Percentiles rank a stretch among this genome's conserved stretches.
Evolutionary conservation across 768 basidiomycete genomes (phyloP).

Genomic region (Cystoderma amianthinum): DNA sequence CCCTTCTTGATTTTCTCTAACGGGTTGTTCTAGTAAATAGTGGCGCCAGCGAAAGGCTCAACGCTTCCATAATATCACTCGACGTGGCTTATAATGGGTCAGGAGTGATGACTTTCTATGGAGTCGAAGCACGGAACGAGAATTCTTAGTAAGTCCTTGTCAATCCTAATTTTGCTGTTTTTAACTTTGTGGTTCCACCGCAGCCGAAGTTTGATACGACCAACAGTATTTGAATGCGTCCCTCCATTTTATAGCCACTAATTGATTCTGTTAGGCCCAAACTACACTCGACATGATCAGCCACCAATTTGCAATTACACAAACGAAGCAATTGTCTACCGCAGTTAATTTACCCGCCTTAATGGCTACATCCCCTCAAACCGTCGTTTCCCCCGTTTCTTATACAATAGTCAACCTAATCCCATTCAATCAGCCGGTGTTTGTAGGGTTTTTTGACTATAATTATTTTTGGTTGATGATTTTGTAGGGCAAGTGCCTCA

Average conservation of each 20-base stretch:
- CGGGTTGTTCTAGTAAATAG: slow-evolving; percentile 27
- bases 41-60: slow-evolving; percentile 28
- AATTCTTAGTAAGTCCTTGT: slow-evolving; percentile 43
- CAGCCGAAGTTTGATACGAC: slow-evolving; percentile 26
- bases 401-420: slow-evolving; percentile 42
- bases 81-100: slow-evolving; percentile 42
- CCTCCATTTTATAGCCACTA: neutral
- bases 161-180: neutral
- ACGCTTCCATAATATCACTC: slow-evolving; percentile 25
- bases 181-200: neutral
- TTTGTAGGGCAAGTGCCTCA: slow-evolving; percentile 39
- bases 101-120: slow-evolving; percentile 40
- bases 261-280: slow-evolving; percentile 17
- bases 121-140: slow-evolving; percentile 47
- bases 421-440: slow-evolving; percentile 58
- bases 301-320: slow-evolving; percentile 22
- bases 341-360: slow-evolving; percentile 23
- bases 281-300: slow-evolving; percentile 26
- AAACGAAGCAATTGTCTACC: slow-evolving; percentile 19
- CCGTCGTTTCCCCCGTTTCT: slow-evolving; percentile 39
- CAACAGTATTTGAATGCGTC: slow-evolving; percentile 14
- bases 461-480: neutral
- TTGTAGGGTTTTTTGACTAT: slow-evolving; percentile 16
- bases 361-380: slow-evolving; percentile 38
- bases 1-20: neutral